Conservation (phyloP, 139 green algal genomes). For the Asterochloris sp. region DNA sequence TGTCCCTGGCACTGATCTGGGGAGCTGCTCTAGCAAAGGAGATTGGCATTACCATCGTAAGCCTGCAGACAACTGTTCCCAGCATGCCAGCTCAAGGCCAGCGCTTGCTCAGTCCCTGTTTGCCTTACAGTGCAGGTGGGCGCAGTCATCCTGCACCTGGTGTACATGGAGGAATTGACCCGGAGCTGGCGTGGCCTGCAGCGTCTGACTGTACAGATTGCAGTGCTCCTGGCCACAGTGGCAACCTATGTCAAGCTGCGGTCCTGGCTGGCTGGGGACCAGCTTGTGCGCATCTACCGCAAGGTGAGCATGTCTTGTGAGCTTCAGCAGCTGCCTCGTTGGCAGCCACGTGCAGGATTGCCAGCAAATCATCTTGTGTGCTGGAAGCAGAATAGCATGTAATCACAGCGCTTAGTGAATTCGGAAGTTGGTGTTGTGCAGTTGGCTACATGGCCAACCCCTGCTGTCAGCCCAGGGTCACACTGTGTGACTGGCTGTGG, state of each 20-base stretch:
- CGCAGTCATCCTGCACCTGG: constrained; percentile 55
- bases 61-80: background rate
- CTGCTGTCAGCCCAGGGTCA: no score
- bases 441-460: no score
- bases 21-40: constrained; percentile 69
- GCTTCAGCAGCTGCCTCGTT: no score
- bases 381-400: background rate
- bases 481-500: background rate
- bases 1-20: constrained; percentile 34
- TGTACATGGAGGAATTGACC: constrained; percentile 2
- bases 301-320: constrained; percentile 40
- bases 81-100: no score
- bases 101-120: background rate
- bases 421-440: no score
- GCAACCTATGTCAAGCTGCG: constrained; percentile 47
- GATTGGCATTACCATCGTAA: constrained; percentile 71
- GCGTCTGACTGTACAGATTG: background rate
- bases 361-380: background rate
- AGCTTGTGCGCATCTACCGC: constrained; percentile 74
- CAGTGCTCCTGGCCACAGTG: constrained; percentile 8
- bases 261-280: constrained; percentile 54
- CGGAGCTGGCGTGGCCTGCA: background rate
- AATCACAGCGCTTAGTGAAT: no score
- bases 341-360: background rate
- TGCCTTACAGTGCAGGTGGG: constrained; percentile 12